Base-by-base conservation (phyloP, 208 protist species). In the Trypanosoma conorhini region DNA sequence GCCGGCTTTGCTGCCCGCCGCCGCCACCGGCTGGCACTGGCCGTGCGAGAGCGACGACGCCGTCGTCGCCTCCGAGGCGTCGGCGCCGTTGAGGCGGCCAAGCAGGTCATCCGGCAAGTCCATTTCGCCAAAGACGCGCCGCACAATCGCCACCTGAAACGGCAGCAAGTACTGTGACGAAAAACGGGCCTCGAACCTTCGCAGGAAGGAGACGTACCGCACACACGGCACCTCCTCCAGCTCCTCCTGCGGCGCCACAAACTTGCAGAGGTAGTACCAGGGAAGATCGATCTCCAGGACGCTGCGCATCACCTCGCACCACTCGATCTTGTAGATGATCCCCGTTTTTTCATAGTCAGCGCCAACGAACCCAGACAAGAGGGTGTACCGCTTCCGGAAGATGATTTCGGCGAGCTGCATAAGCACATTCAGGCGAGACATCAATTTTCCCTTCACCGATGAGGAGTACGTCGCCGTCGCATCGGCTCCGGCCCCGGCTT, bases 191-290 rank as follows among this genome's bases (percentile, higher is more conserved):
- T 88, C 84, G 58, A 92, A 91, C 74, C 86, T 79, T 0, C 71
- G 62, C 9, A 96, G 73, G 63, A 95, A 96, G 24, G 75, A 72
- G n/a, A 85, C 83, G 67, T 94, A 96, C 70, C 87, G 76, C n/a
- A 96, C 82, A 24, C 72, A 83, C 22, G 85, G 79, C 33, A 90
- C 83, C 55, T 80, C 89, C 64, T 87, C 76, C 28, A 88, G 69
- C 46, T 83, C 76, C 17, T 85, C 58, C n/a, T 77, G 74, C 24
- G 82, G 80, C 5, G 71, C 66, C 24, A 96, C 62, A 65, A 87
- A 94, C 70, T 88, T 77, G 62, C 83, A 87, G 22, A 96, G 75
- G 76, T 86, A 94, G 67, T 91, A 94, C 91, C 91, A 96, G 28
- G 91, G 89, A 35, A 96, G 68, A 60, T 95, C 86, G 8, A 95